phyloP scores from a whole-genome alignment of 164 flowering plant species.

The Chimonanthus salicifolius region DNA sequence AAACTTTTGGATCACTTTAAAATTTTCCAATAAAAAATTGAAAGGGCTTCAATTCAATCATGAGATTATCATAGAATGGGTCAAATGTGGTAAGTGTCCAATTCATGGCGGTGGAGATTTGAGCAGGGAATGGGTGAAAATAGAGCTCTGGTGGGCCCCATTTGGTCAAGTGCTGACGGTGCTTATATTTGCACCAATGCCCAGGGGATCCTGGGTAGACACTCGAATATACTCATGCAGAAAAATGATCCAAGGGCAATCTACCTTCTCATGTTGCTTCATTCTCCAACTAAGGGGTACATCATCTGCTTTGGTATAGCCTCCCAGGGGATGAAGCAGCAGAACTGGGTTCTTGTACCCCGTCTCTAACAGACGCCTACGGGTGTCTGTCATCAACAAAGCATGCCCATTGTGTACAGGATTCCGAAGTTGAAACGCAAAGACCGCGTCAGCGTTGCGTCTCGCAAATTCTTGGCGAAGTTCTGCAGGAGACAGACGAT shows the following conservation, averaged over 20 bases:
- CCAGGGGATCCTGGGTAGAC: too few species aligned
- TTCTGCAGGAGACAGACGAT: constrained; percentile 69
- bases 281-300: constrained; percentile 92
- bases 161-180: too few species aligned
- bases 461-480: constrained; percentile 64
- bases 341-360: constrained; percentile 92
- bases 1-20: too few species aligned
- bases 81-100: background rate
- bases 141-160: background rate
- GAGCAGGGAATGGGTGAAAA: background rate
- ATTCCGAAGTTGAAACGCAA: constrained; percentile 88
- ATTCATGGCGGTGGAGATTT: background rate
- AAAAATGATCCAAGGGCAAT: background rate
- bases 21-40: too few species aligned
- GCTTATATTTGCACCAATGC: too few species aligned
- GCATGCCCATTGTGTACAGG: constrained; percentile 99
- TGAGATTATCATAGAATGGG: background rate
- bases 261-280: constrained; percentile 95
- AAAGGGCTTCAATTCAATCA: background rate
- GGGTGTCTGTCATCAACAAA: constrained; percentile 89
- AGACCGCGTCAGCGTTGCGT: constrained; percentile 85
- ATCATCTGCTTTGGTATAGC: constrained; percentile 94
- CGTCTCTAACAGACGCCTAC: constrained; percentile 84
- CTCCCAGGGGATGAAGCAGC: constrained; percentile 93
- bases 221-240: background rate